These are phyloP conservation scores for Solanum chacoense DNA, from an alignment of 305 asterid species.

Conservation along the genomic window DNA sequence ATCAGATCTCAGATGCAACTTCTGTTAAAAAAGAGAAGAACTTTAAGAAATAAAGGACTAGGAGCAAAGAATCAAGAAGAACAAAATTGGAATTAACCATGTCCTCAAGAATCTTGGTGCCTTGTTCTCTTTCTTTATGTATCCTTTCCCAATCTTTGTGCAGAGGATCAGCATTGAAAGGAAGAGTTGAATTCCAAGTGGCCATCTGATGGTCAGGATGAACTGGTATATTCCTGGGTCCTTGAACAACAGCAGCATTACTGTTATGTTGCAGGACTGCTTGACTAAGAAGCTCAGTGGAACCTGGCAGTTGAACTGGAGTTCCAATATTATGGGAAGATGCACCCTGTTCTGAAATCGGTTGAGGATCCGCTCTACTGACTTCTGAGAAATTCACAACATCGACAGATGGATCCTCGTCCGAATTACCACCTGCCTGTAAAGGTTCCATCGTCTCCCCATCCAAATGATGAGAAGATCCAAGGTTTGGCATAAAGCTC, in stretches of 20 bases:
- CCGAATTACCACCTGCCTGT: constrained; percentile 18
- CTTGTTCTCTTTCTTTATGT: constrained; percentile 23
- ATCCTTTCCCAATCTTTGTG: constrained; percentile 35
- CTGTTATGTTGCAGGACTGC: not conserved
- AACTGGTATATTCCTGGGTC: constrained; percentile 12
- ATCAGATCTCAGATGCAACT: constrained; percentile 30
- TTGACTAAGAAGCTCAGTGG: not conserved
- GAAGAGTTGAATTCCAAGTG: constrained; percentile 13
- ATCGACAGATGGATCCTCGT: constrained; percentile 3
- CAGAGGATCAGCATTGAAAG: constrained; percentile 28
- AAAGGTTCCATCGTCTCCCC: constrained; percentile 7
- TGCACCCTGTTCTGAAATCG: constrained; percentile 14
- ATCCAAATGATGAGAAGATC: constrained; percentile 8
- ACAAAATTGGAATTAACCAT: constrained; percentile 26
- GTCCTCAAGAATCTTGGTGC: constrained; percentile 27
- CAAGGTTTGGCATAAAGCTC: constrained; percentile 18
- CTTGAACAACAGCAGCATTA: constrained; percentile 14
- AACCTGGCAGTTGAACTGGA: not conserved
- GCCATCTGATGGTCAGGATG: constrained; percentile 17
- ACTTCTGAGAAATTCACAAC: not conserved
- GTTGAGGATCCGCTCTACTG: constrained; percentile 9
- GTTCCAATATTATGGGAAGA: constrained; percentile 17
- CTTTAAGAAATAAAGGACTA: not conserved
- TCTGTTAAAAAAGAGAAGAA: constrained; percentile 29
- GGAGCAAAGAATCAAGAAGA: not conserved